phyloP scores from a whole-genome alignment of 2,329 filamentous ascomycete genomes.

The Xylariaceae sp. region DNA sequence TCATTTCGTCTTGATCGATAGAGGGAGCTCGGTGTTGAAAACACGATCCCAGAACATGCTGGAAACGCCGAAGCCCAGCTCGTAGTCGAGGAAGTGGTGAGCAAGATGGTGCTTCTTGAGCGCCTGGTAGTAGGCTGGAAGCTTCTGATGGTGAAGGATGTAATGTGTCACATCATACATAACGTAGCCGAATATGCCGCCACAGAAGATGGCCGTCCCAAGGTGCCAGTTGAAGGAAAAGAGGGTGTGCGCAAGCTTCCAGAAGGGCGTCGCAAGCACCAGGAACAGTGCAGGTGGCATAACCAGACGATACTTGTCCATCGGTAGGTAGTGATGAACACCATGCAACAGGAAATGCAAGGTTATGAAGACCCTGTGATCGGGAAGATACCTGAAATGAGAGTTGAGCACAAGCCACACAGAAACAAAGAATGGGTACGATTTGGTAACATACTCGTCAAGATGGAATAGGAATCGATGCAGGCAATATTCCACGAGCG shows the following conservation, averaged over 20 bases:
- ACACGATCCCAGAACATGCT: slow-evolving; percentile 92
- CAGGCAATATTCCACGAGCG: slow-evolving; percentile 79
- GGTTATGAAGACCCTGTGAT: slow-evolving; percentile 83
- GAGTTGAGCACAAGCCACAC: slow-evolving; percentile 28
- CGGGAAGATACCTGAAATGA: slow-evolving; percentile 67
- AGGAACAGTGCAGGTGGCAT: slow-evolving; percentile 93
- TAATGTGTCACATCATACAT: slow-evolving; percentile 98
- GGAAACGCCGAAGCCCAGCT: slow-evolving; percentile 95
- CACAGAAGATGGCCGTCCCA: slow-evolving; percentile 73
- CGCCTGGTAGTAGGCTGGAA: slow-evolving; percentile 82
- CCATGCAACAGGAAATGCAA: slow-evolving; percentile 91
- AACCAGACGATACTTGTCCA: slow-evolving; percentile 95
- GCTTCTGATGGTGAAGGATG: slow-evolving; percentile 92
- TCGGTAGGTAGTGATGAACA: slow-evolving; percentile 97
- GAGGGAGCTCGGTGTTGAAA: slow-evolving; percentile 76
- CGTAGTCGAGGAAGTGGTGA: slow-evolving; percentile 96
- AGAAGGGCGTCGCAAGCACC: slow-evolving; percentile 80
- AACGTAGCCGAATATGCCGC: slow-evolving; percentile 91
- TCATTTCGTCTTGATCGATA: slow-evolving; percentile 34
- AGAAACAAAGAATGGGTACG: neutral
- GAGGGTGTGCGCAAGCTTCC: slow-evolving; percentile 77
- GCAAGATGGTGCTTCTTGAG: slow-evolving; percentile 97
- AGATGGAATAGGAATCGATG: slow-evolving; percentile 93
- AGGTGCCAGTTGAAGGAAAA: slow-evolving; percentile 83
- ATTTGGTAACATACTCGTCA: slow-evolving; percentile 62